These are phyloP conservation scores for Pythium dissotocum DNA, from an alignment of 352 stramenopile genomes.

Conservation along the genomic window DNA sequence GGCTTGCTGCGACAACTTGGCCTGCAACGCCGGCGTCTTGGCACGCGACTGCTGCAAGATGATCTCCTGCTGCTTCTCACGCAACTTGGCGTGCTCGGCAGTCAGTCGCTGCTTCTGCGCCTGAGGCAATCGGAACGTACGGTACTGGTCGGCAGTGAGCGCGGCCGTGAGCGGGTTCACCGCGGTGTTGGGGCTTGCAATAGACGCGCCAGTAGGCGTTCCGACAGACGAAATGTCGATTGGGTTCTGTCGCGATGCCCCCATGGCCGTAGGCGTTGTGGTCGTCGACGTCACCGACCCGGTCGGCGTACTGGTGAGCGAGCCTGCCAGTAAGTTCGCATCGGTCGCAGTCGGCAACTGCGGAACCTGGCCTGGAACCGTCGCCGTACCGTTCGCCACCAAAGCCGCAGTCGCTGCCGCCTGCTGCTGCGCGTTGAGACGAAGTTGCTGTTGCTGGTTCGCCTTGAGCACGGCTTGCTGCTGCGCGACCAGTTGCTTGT, in stretches of 20 bases:
- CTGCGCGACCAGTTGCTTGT: slow-evolving; percentile 50
- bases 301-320: slow-evolving; percentile 9
- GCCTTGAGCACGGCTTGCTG: slow-evolving; percentile 25
- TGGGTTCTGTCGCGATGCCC: slow-evolving; percentile 43
- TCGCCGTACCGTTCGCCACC: slow-evolving; percentile 20
- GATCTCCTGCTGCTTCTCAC: slow-evolving; percentile 78
- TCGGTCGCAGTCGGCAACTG: slow-evolving; percentile 19
- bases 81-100: slow-evolving; percentile 67
- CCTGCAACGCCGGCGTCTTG: slow-evolving; percentile 68
- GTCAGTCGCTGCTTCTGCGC: slow-evolving; percentile 68
- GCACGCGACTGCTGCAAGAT: slow-evolving; percentile 72
- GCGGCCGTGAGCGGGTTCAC: slow-evolving; percentile 26
- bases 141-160: slow-evolving; percentile 70
- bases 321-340: slow-evolving; percentile 18
- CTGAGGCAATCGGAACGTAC: slow-evolving; percentile 71
- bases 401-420: background rate
- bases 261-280: slow-evolving; percentile 27
- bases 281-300: slow-evolving; percentile 18
- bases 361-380: background rate
- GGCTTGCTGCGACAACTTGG: slow-evolving; percentile 73
- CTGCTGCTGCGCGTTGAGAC: slow-evolving; percentile 5
- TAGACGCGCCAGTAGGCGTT: slow-evolving; percentile 24
- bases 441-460: background rate
- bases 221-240: slow-evolving; percentile 45
- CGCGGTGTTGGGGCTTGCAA: slow-evolving; percentile 9